Percentiles rank a stretch among this genome's conserved stretches.
phyloP scores from a whole-genome alignment of 345 rosid species.

The Conringia planisiliqua region DNA sequence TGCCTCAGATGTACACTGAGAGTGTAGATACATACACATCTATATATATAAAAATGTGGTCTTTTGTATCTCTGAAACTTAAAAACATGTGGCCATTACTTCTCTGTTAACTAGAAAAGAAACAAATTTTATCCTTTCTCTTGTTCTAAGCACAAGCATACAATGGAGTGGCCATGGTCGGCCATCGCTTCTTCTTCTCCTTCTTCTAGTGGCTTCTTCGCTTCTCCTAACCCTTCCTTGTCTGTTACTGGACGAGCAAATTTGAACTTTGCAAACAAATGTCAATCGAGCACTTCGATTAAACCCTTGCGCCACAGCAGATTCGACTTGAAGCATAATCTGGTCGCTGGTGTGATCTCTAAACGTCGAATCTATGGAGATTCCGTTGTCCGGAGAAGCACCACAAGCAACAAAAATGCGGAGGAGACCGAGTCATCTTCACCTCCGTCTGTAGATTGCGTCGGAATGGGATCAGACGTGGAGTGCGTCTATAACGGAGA shows the following conservation, averaged over 20 bases:
- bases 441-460: conserved; percentile 36
- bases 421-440: conserved; percentile 25
- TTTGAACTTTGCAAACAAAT: background rate
- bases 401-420: conserved; percentile 28
- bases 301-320: background rate
- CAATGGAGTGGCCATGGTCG: conserved; percentile 34
- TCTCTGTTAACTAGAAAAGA: conserved; percentile 17
- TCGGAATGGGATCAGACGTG: conserved; percentile 53
- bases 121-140: conserved; percentile 20
- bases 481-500: conserved; percentile 40
- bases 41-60: background rate
- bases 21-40: background rate
- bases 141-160: conserved; percentile 3
- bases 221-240: conserved; percentile 1
- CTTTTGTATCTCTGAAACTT: background rate
- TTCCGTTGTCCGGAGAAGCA: conserved; percentile 28
- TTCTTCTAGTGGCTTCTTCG: conserved; percentile 7
- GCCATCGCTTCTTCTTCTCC: conserved; percentile 25
- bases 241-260: conserved; percentile 3
- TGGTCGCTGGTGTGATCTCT: background rate
- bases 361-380: conserved; percentile 28
- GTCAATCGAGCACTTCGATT: background rate
- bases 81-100: conserved; percentile 27
- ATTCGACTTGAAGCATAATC: conserved; percentile 13
- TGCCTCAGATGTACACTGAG: background rate